A percentile compares a stretch with the other conserved stretches of the same genome.
Evolutionary conservation across 2,329 filamentous ascomycete species (phyloP).

Genomic region (Mycosphaerella sp.): DNA sequence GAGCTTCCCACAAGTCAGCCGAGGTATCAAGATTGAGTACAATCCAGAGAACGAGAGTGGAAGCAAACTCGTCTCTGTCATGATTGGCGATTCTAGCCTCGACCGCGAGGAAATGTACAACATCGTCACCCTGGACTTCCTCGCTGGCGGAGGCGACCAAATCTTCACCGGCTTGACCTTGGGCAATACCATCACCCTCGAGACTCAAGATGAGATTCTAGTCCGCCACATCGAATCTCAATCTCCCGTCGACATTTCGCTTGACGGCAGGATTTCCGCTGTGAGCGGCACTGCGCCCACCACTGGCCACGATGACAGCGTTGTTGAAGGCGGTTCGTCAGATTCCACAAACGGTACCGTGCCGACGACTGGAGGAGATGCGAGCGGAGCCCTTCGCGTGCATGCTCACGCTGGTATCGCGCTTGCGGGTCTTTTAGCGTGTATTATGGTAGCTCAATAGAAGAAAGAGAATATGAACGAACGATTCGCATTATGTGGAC

Average conservation of each 20-base stretch:
- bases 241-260: conserved; percentile 45
- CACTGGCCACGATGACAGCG: conserved; percentile 1
- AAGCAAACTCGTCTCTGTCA: conserved; percentile 48
- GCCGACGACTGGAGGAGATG: background rate
- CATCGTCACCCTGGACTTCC: conserved; percentile 57
- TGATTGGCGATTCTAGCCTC: conserved; percentile 45
- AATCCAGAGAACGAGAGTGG: conserved; percentile 48
- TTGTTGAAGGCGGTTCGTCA: background rate
- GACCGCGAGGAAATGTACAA: conserved; percentile 47
- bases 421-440: background rate
- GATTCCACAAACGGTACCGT: background rate
- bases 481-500: too few relatives aligned
- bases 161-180: conserved; percentile 40
- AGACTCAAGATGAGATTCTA: conserved; percentile 51
- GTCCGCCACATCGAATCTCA: conserved; percentile 45
- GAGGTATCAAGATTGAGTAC: conserved; percentile 51
- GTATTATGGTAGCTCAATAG: background rate
- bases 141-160: conserved; percentile 58
- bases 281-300: conserved; percentile 21
- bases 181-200: conserved; percentile 41
- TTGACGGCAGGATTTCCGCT: conserved; percentile 45
- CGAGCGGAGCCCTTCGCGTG: background rate
- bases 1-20: conserved; percentile 56
- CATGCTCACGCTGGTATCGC: background rate
- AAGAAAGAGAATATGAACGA: too few relatives aligned